A percentile compares a stretch with the other conserved stretches of the same genome.
These are phyloP conservation scores for Neurospora terricola DNA, from an alignment of 495 filamentous ascomycete species.

Conservation along the genomic window DNA sequence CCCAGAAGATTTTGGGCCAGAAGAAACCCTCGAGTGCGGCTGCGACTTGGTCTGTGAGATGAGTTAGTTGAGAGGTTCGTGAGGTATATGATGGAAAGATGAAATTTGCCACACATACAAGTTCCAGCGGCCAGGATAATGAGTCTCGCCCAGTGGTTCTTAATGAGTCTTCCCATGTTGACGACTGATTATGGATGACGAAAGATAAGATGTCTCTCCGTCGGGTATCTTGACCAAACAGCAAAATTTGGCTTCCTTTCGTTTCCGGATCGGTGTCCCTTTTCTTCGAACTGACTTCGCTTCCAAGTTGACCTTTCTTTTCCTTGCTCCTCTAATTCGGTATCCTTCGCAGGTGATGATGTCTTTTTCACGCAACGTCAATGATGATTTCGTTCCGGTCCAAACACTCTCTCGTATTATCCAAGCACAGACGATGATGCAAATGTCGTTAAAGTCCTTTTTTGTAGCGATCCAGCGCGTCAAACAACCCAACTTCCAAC, in stretches of 20 bases:
- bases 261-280: neutral
- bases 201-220: constrained; percentile 3
- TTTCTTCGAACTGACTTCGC: neutral
- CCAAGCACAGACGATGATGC: neutral
- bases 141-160: constrained; percentile 96
- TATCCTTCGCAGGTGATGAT: neutral
- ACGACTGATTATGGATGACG: constrained; percentile 4
- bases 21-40: constrained; percentile 82
- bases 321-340: neutral
- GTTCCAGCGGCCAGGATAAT: constrained; percentile 76
- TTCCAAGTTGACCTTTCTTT: neutral
- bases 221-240: neutral
- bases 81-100: neutral
- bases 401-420: neutral
- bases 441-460: neutral
- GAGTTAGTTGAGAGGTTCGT: constrained; percentile 6
- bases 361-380: neutral
- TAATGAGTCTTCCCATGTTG: constrained; percentile 92
- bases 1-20: constrained; percentile 99
- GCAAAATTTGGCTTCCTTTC: neutral
- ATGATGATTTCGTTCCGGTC: neutral
- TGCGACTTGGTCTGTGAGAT: constrained; percentile 60
- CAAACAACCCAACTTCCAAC: neutral
- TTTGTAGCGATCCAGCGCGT: neutral
- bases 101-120: constrained; percentile 49